Base-by-base conservation (phyloP, 2,329 filamentous ascomycete genomes). In the Dactylellina drechsleri region DNA sequence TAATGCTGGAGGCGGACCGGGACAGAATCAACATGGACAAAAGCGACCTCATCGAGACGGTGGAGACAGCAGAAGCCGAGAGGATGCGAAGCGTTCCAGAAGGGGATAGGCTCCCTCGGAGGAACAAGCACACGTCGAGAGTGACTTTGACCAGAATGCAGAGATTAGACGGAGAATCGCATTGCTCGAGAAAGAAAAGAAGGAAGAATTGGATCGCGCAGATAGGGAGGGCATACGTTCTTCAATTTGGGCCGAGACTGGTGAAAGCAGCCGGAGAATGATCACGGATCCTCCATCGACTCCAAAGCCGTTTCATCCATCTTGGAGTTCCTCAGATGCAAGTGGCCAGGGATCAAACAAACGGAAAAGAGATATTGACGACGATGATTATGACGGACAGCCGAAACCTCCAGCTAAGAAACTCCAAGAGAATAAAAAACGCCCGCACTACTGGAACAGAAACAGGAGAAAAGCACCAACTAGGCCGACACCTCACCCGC, bases 21-120 rank as follows among this genome's bases (percentile, higher is more conserved):
- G 67, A 5, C 50, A 36, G 13, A 66, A 66, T 23, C 65, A 68
- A 18, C 65, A 68, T n/a, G 67, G 67, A 16, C 65, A 70, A 53
- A 76, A 76, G 50, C 72, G 72, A 13, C 72, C 65, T 16, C 72
- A 76, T 45, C 49, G 72, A 12, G 72, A 76, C 40, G 72, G 72
- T 20, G 72, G 60, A 15, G 60, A 76, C 45, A 67, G 62, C 15
- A 65, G 72, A 43, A 64, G 53, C 49, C 59, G 72, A 23, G 72
- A 76, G 40, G 72, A 76, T 36, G 49, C 72, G 28, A 76, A 76
- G 54, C 72, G 72, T 47, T 65, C 72, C 26, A 41, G 72, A 54
- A 54, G 60, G 49, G 72, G 61, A 65, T 76, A 76, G 72, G 45
- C 52, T 36, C 64, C 64, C 59, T 56, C 31, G 36, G 58, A 50